Conservation (phyloP, 768 basidiomycete genomes). For the Hericium rajendrae region DNA sequence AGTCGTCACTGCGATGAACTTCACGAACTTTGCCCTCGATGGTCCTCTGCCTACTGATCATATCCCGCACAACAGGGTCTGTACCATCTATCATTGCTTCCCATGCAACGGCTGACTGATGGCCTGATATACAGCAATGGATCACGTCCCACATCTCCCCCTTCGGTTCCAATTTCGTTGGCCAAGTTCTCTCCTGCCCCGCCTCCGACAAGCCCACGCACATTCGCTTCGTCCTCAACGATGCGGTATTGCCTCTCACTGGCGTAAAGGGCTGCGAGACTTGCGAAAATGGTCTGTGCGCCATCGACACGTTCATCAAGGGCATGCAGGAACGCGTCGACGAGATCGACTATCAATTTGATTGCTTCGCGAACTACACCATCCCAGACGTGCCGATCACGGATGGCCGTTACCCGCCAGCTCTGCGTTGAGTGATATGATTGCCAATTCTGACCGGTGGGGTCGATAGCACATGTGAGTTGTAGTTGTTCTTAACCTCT, state of each 20-base stretch:
- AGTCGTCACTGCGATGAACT: not conserved
- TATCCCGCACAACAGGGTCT: constrained; percentile 23
- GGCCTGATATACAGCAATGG: constrained; percentile 15
- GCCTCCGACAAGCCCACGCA: not conserved
- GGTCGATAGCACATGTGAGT: too few relatives aligned
- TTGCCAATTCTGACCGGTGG: too few relatives aligned
- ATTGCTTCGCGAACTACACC: too few relatives aligned
- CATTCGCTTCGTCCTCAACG: constrained; percentile 37
- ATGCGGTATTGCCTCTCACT: constrained; percentile 35
- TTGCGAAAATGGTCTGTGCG: constrained; percentile 14
- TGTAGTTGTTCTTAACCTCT: too few relatives aligned
- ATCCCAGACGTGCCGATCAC: constrained; percentile 26
- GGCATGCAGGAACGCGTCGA: too few relatives aligned
- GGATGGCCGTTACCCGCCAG: constrained; percentile 21
- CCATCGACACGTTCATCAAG: too few relatives aligned
- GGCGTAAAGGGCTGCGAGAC: constrained; percentile 29
- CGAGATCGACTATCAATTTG: too few relatives aligned
- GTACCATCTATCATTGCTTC: not conserved
- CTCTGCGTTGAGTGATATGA: not conserved
- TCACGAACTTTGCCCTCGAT: not conserved
- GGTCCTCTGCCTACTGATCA: constrained; percentile 23
- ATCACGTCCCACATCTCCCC: constrained; percentile 32
- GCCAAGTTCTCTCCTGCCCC: constrained; percentile 33
- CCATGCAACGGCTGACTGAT: not conserved
- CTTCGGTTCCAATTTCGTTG: constrained; percentile 36